Evolutionary conservation across 371 early-diverging fungal species (phyloP).

Genomic region (Haplosporangium sp.): DNA sequence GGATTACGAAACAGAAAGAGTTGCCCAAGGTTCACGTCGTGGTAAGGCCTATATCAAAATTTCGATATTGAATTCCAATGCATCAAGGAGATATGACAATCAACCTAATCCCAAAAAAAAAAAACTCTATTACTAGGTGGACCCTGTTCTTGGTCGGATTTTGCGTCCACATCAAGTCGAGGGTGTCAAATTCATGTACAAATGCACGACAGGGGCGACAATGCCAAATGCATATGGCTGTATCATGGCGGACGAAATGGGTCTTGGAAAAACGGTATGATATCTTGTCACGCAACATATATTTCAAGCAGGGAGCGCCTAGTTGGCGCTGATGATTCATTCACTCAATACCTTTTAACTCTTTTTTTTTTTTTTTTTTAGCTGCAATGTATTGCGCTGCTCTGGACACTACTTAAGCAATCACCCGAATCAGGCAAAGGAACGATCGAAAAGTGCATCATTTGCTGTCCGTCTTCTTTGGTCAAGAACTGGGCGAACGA

Average conservation of each 20-base stretch:
- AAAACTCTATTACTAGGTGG: conserved; percentile 62
- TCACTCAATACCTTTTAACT: too few species aligned
- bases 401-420: conserved; percentile 95
- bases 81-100: not conserved
- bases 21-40: conserved; percentile 68
- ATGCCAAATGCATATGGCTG: conserved; percentile 74
- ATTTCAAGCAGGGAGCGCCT: not conserved
- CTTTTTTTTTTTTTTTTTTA: conserved; percentile 25
- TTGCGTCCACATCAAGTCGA: conserved; percentile 96
- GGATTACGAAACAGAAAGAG: conserved; percentile 63
- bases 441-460: conserved; percentile 90
- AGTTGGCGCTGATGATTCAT: too few species aligned
- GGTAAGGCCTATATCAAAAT: conserved; percentile 37
- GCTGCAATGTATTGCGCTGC: conserved; percentile 89
- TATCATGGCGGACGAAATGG: conserved; percentile 99
- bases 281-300: not conserved
- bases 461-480: conserved; percentile 86
- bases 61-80: conserved; percentile 3
- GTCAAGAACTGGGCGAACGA: conserved; percentile 93
- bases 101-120: not conserved
- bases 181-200: conserved; percentile 93
- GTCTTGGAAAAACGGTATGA: conserved; percentile 92
- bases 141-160: conserved; percentile 87
- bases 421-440: conserved; percentile 90
- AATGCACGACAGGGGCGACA: conserved; percentile 86